phyloP scores from a whole-genome alignment of 2,329 filamentous ascomycete genomes.

The Colletotrichum neosansevieriae region DNA sequence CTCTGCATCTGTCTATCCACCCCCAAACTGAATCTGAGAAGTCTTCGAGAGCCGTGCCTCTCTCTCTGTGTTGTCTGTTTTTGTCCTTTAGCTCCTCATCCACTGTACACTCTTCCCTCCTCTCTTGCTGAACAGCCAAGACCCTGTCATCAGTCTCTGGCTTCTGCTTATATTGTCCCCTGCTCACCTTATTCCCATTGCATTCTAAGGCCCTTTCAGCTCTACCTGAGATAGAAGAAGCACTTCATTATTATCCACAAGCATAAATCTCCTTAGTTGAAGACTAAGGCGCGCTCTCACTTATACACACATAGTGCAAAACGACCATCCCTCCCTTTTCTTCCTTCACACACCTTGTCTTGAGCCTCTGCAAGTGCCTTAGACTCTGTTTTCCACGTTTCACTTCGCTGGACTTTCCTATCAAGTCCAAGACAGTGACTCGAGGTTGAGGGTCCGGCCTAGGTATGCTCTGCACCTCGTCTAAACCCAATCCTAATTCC shows the following conservation, averaged over 20 bases:
- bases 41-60: slow-evolving; percentile 10
- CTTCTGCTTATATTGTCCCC: not conserved
- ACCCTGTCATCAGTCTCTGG: not conserved
- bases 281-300: too few species aligned
- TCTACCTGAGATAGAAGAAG: not conserved
- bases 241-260: not conserved
- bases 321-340: too few species aligned
- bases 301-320: too few species aligned
- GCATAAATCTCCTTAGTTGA: too few species aligned
- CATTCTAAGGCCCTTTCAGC: not conserved
- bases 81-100: too few species aligned
- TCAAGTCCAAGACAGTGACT: not conserved
- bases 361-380: not conserved
- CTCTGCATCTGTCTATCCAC: slow-evolving; percentile 10
- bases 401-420: not conserved
- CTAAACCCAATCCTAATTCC: slow-evolving; percentile 16
- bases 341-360: too few species aligned
- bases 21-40: slow-evolving; percentile 19
- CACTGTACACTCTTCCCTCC: too few species aligned
- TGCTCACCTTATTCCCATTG: slow-evolving; percentile 6
- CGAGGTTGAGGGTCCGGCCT: not conserved
- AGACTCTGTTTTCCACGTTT: slow-evolving; percentile 2
- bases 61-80: not conserved
- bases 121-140: too few species aligned
- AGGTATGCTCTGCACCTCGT: not conserved